These are phyloP conservation scores for Cyclotella baltica DNA, from an alignment of 108 stramenopile genomes.

Conservation along the genomic window DNA sequence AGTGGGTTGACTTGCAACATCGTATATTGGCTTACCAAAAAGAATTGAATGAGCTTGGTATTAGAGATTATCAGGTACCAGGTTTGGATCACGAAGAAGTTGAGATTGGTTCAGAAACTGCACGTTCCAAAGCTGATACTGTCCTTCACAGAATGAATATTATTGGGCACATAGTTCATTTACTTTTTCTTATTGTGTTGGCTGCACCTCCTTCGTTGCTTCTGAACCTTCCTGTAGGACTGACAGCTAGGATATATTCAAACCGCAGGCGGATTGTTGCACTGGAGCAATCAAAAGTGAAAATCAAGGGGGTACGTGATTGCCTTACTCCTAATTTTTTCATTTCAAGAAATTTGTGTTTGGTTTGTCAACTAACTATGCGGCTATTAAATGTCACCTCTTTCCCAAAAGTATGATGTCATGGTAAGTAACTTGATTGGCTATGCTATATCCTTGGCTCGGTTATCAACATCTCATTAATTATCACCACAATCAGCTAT, in stretches of 20 bases:
- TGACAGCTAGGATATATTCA: constrained; percentile 87
- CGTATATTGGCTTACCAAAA: constrained; percentile 85
- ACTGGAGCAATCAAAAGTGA: constrained; percentile 93
- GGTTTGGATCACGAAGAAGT: constrained; percentile 58
- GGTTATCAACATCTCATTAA: too few species aligned
- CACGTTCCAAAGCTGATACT: constrained; percentile 64
- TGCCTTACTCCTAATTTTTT: too few species aligned
- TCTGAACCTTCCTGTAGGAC: constrained; percentile 93
- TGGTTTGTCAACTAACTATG: too few species aligned
- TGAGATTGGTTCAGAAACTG: constrained; percentile 60
- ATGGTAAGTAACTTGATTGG: too few species aligned
- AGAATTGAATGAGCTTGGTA: constrained; percentile 85
- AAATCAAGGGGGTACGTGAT: constrained; percentile 94
- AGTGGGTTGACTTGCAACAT: constrained; percentile 83
- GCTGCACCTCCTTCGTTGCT: constrained; percentile 90
- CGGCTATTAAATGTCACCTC: too few species aligned
- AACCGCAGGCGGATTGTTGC: constrained; percentile 89
- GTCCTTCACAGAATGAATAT: constrained; percentile 75
- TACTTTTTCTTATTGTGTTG: constrained; percentile 76
- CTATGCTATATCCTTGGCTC: too few species aligned
- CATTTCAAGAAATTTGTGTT: too few species aligned
- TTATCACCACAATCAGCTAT: too few species aligned
- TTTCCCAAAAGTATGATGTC: constrained; percentile 93
- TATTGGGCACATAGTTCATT: constrained; percentile 87
- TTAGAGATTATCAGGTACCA: constrained; percentile 90